Evolutionary conservation across 257 asterid species (phyloP).

Genomic region (Solanum virginianum): DNA sequence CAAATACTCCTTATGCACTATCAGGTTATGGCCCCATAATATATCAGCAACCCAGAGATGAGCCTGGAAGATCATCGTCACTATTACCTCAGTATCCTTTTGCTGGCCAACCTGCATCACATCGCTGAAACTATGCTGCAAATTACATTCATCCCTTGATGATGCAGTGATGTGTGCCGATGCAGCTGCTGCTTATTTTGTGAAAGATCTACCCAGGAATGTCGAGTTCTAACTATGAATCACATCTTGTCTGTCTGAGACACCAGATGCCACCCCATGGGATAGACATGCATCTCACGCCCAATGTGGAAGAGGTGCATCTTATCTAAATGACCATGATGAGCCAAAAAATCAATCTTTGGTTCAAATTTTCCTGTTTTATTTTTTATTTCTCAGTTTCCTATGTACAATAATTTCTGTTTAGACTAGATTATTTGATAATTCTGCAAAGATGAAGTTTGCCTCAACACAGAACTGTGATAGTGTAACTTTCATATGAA

Average conservation of each 20-base stretch:
- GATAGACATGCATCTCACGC: not conserved
- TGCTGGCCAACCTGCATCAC: constrained; percentile 40
- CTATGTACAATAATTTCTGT: not conserved
- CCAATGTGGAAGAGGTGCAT: not conserved
- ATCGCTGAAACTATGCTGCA: constrained; percentile 8
- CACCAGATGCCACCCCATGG: not conserved
- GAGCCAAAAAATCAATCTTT: not conserved
- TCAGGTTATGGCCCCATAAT: constrained; percentile 14
- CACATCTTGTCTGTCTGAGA: not conserved
- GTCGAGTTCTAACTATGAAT: not conserved
- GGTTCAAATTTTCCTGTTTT: not conserved
- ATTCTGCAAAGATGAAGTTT: not conserved
- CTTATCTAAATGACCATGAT: not conserved
- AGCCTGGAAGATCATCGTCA: constrained; percentile 14
- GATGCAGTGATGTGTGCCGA: not conserved
- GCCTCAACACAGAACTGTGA: not conserved
- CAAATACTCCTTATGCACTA: constrained; percentile 17
- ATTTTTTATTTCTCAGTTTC: not conserved
- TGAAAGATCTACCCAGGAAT: not conserved
- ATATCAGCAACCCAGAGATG: constrained; percentile 2
- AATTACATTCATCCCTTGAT: not conserved
- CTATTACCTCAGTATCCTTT: constrained; percentile 53
- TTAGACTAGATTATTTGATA: not conserved
- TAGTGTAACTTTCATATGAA: not conserved
- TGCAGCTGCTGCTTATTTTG: not conserved